These are phyloP conservation scores for Boletus fagicola DNA, from an alignment of 768 basidiomycete species.

Conservation along the genomic window DNA sequence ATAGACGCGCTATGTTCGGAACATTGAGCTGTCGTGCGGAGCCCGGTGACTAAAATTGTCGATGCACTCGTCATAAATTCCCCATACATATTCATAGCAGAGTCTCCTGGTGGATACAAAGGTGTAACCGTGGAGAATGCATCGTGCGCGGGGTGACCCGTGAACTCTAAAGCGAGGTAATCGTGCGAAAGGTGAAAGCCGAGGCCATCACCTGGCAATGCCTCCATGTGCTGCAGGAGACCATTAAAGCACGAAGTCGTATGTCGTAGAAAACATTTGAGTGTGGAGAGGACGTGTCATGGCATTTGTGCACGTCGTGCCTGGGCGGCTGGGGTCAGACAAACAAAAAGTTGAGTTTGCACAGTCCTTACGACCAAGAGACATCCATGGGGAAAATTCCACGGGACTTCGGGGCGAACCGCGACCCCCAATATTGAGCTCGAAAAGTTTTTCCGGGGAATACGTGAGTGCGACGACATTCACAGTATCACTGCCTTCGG, in stretches of 20 bases:
- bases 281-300: neutral
- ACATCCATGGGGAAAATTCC: neutral
- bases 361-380: neutral
- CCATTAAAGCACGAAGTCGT: neutral
- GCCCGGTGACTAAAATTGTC: neutral
- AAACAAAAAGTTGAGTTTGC: neutral
- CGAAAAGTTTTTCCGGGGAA: neutral
- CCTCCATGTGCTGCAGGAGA: neutral
- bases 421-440: no score
- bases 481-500: neutral
- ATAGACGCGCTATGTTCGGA: neutral
- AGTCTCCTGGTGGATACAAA: neutral
- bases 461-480: neutral
- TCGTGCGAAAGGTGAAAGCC: neutral
- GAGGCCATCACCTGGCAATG: neutral
- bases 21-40: neutral
- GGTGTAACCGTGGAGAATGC: neutral
- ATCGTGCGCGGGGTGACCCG: neutral
- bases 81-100: neutral
- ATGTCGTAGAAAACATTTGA: no score
- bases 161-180: neutral
- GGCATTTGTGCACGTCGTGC: no score
- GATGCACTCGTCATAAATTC: neutral
- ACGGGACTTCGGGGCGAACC: neutral
- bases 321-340: neutral